Percentiles rank a stretch among this genome's conserved stretches.
Evolutionary conservation across 805 yeast species (phyloP).

Genomic region (Wickerhamiella galacta): DNA sequence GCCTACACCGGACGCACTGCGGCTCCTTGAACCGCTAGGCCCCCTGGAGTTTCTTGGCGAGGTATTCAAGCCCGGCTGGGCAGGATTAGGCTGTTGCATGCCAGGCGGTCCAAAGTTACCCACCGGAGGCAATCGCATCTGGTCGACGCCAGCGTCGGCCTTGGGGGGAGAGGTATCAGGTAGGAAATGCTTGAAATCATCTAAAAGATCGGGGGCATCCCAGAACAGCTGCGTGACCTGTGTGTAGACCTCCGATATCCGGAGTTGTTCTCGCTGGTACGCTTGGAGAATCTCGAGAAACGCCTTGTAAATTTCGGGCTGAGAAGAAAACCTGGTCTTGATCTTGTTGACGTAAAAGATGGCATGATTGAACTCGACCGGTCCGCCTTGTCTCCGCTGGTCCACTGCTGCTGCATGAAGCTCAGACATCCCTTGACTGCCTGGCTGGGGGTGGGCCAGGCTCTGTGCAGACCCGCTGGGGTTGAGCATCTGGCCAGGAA

Average conservation of each 20-base stretch:
- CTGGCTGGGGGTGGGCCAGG: slow-evolving; percentile 11
- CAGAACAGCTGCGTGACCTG: slow-evolving; percentile 81
- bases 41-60: not conserved
- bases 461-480: slow-evolving; percentile 16
- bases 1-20: not conserved
- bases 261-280: slow-evolving; percentile 89
- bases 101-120: slow-evolving; percentile 60
- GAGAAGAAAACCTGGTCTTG: slow-evolving; percentile 79
- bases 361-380: slow-evolving; percentile 94
- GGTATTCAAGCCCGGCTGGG: not conserved
- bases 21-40: not conserved
- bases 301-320: slow-evolving; percentile 90
- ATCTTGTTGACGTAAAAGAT: slow-evolving; percentile 91
- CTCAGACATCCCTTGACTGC: slow-evolving; percentile 20
- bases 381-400: slow-evolving; percentile 29
- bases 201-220: slow-evolving; percentile 85
- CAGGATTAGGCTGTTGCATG: slow-evolving; percentile 4
- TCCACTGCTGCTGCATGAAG: slow-evolving; percentile 25
- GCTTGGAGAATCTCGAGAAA: slow-evolving; percentile 91
- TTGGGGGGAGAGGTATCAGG: slow-evolving; percentile 54
- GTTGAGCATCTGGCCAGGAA: slow-evolving; percentile 2
- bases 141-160: slow-evolving; percentile 17
- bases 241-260: slow-evolving; percentile 86
- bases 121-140: slow-evolving; percentile 63
- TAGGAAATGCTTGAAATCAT: slow-evolving; percentile 86